These are phyloP conservation scores for Pseudohalonectria lignicola DNA, from an alignment of 2,329 filamentous ascomycete species.

Conservation along the genomic window DNA sequence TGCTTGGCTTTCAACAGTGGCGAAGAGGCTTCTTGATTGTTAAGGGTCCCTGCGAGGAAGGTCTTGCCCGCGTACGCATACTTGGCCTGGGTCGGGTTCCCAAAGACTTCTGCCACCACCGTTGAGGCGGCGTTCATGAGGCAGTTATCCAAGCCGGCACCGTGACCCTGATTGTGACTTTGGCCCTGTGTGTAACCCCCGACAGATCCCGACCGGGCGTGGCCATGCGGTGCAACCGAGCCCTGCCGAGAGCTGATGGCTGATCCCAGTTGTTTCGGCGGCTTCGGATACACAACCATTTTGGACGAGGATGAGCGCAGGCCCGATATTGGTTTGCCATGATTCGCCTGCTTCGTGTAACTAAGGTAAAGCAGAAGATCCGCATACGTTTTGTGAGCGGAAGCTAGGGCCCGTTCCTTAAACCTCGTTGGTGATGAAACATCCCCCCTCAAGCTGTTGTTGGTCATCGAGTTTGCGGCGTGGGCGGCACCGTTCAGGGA, in stretches of 20 bases:
- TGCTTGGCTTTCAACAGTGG: slow-evolving; percentile 47
- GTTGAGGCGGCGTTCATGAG: slow-evolving; percentile 2
- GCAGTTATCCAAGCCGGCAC: background rate
- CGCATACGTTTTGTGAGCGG: slow-evolving; percentile 63
- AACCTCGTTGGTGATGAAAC: slow-evolving; percentile 31
- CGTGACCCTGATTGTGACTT: background rate
- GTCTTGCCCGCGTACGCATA: slow-evolving; percentile 4
- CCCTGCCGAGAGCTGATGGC: slow-evolving; percentile 5
- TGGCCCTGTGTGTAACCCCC: background rate
- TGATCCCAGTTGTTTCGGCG: slow-evolving; percentile 23
- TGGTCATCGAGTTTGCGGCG: slow-evolving; percentile 3
- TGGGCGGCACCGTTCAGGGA: slow-evolving; percentile 11
- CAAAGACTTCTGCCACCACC: too few relatives aligned
- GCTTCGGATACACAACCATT: slow-evolving; percentile 44
- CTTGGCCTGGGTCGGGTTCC: background rate
- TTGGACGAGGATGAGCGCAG: slow-evolving; percentile 30
- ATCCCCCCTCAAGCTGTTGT: slow-evolving; percentile 9
- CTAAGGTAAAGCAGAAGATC: slow-evolving; percentile 58
- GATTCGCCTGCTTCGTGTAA: slow-evolving; percentile 39
- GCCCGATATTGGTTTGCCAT: slow-evolving; percentile 23
- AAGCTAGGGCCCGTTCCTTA: slow-evolving; percentile 56
- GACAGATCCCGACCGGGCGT: background rate
- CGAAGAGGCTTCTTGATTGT: slow-evolving; percentile 15
- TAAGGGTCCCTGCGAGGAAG: slow-evolving; percentile 2
- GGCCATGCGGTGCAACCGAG: background rate